phyloP scores from a whole-genome alignment of 2,329 filamentous ascomycete genomes.

The Hypoxylon sp. region DNA sequence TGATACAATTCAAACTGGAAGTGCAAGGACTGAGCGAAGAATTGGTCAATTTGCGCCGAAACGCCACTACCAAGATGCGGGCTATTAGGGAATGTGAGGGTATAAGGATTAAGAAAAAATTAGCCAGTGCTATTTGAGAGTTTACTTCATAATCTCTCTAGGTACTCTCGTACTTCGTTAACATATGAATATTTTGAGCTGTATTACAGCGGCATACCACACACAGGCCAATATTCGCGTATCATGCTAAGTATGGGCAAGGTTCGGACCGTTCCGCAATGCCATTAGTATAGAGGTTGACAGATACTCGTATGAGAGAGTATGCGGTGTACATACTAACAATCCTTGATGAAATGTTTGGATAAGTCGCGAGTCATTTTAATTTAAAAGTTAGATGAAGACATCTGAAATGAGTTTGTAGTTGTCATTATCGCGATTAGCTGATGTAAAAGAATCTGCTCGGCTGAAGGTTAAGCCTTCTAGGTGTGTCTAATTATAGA shows the following conservation, averaged over 20 bases:
- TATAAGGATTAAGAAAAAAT: not conserved
- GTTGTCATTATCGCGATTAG: not conserved
- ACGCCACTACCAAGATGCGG: not conserved
- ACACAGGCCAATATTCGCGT: not conserved
- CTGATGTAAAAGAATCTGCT: not conserved
- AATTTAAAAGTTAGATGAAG: not conserved
- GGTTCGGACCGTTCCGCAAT: not conserved
- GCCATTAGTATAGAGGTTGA: not conserved
- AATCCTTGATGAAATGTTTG: not conserved
- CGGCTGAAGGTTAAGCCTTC: not conserved
- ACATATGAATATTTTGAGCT: not conserved
- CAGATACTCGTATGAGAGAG: not conserved
- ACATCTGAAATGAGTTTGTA: not conserved
- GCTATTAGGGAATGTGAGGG: not conserved
- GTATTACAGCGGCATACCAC: not conserved
- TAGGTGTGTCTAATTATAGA: not conserved
- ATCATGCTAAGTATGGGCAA: not conserved
- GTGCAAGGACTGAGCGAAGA: not conserved
- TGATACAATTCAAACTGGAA: not conserved
- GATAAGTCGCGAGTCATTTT: not conserved
- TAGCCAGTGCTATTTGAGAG: not conserved
- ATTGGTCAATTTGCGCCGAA: not conserved
- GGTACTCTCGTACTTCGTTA: not conserved
- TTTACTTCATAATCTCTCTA: not conserved
- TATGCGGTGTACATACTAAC: not conserved